Conservation (phyloP, 257 asterid species). For the Salvia hispanica region DNA sequence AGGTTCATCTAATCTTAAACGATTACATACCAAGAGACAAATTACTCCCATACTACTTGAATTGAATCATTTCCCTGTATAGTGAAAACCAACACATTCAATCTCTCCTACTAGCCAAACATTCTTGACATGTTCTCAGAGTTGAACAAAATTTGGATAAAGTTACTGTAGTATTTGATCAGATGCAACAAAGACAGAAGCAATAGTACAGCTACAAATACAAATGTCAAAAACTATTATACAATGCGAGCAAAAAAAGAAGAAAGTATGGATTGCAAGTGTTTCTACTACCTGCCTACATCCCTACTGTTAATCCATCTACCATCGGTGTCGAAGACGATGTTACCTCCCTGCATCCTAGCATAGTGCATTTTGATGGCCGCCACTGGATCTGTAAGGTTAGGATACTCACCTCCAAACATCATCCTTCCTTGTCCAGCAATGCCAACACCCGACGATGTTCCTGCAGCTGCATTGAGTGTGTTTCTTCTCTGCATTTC, state of each 20-base stretch:
- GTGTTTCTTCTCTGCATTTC: slow-evolving; percentile 70
- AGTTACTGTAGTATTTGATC: slow-evolving; percentile 58
- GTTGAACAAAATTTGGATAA: slow-evolving; percentile 11
- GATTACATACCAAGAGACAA: too few species aligned
- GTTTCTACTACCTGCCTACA: slow-evolving; percentile 59
- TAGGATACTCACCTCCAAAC: slow-evolving; percentile 57
- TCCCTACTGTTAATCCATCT: slow-evolving; percentile 65
- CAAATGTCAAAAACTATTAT: slow-evolving; percentile 48
- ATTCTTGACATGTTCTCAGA: too few species aligned
- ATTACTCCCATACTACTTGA: too few species aligned
- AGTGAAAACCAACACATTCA: too few species aligned
- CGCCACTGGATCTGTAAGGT: slow-evolving; percentile 77
- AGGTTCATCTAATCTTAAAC: too few species aligned
- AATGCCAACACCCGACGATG: slow-evolving; percentile 34
- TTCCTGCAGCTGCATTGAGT: slow-evolving; percentile 43
- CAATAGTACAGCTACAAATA: slow-evolving; percentile 45
- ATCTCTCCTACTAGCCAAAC: too few species aligned
- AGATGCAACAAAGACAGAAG: slow-evolving; percentile 71
- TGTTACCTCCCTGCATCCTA: slow-evolving; percentile 40
- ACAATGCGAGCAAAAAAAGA: slow-evolving; percentile 50
- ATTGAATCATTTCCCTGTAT: too few species aligned
- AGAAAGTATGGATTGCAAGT: background rate
- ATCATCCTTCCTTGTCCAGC: slow-evolving; percentile 52
- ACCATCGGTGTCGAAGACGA: slow-evolving; percentile 50
- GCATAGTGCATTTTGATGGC: slow-evolving; percentile 79